A percentile compares a stretch with the other conserved stretches of the same genome.
Evolutionary conservation across 176 grass and related monocot species (phyloP).

Genomic region (Pontederia crassipes): DNA sequence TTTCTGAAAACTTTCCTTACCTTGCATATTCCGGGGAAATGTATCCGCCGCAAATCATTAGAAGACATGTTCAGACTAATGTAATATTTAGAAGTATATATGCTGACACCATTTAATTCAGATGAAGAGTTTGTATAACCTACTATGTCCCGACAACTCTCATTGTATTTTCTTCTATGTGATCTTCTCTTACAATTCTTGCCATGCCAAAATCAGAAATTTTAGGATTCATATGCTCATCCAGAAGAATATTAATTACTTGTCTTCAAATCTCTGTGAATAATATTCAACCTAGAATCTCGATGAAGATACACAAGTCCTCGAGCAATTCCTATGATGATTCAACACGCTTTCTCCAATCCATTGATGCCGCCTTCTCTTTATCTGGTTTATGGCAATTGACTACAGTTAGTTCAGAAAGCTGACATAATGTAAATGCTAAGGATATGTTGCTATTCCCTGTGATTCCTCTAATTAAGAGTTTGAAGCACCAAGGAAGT

Average conservation of each 20-base stretch:
- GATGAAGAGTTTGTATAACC: slow-evolving; percentile 5
- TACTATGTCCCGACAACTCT: slow-evolving; percentile 88
- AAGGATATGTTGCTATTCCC: too few relatives aligned
- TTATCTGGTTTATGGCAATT: slow-evolving; percentile 32
- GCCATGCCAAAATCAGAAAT: slow-evolving; percentile 93
- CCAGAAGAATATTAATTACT: slow-evolving; percentile 77
- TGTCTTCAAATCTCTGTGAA: slow-evolving; percentile 86
- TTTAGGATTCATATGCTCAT: slow-evolving; percentile 76
- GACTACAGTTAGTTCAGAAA: not conserved
- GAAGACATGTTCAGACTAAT: not conserved
- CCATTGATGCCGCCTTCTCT: slow-evolving; percentile 25
- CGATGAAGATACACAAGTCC: slow-evolving; percentile 83
- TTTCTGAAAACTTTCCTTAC: slow-evolving; percentile 76
- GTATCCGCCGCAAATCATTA: slow-evolving; percentile 43
- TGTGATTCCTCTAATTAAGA: too few relatives aligned
- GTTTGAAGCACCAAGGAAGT: too few relatives aligned
- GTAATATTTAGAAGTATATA: not conserved
- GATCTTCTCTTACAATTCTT: slow-evolving; percentile 55
- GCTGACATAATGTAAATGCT: too few relatives aligned
- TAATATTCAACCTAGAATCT: slow-evolving; percentile 81
- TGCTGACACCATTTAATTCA: not conserved
- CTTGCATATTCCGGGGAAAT: slow-evolving; percentile 92
- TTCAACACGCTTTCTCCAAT: slow-evolving; percentile 61
- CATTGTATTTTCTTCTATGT: slow-evolving; percentile 43
- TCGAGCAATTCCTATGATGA: slow-evolving; percentile 69